Evolutionary conservation across 1,284 basidiomycete species (phyloP).

Genomic region (Tylopilus sp.): DNA sequence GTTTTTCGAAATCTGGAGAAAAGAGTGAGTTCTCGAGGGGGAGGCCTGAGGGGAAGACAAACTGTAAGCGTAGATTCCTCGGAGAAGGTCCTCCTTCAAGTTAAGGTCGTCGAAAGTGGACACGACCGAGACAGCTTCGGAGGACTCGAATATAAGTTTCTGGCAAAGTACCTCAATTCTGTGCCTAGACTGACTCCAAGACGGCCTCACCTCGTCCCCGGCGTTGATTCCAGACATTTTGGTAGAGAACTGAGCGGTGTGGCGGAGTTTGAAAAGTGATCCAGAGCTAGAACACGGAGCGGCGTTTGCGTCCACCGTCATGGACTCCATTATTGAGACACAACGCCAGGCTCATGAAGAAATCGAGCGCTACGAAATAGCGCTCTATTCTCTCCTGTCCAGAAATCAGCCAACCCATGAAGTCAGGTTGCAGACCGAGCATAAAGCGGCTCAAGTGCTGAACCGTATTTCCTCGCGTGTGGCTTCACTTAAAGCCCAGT

Average conservation of each 20-base stretch:
- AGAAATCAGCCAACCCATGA: conserved; percentile 61
- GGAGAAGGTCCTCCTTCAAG: conserved; percentile 91
- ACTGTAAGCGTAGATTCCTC: conserved; percentile 99
- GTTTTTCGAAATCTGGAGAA: conserved; percentile 92
- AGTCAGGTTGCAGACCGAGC: conserved; percentile 71
- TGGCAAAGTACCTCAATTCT: conserved; percentile 27
- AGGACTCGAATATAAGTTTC: conserved; percentile 98
- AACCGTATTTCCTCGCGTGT: conserved; percentile 76
- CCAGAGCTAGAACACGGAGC: neutral
- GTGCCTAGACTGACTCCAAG: neutral
- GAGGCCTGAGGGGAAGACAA: conserved; percentile 33
- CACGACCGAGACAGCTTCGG: conserved; percentile 86
- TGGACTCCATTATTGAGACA: conserved; percentile 91
- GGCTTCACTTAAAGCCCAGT: conserved; percentile 61
- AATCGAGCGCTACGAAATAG: conserved; percentile 83
- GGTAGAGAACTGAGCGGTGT: conserved; percentile 12
- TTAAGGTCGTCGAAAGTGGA: conserved; percentile 90
- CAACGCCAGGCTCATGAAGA: conserved; percentile 95
- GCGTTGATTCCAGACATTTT: conserved; percentile 77
- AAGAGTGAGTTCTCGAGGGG: conserved; percentile 2
- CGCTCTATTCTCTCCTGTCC: conserved; percentile 68
- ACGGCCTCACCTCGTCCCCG: conserved; percentile 62
- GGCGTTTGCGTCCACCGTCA: conserved; percentile 35
- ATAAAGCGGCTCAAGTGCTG: conserved; percentile 84
- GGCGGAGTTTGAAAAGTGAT: conserved; percentile 54